A percentile compares a stretch with the other conserved stretches of the same genome.
These are phyloP conservation scores for Phytophthora nicotianae DNA, from an alignment of 352 stramenopile genomes.

Conservation along the genomic window DNA sequence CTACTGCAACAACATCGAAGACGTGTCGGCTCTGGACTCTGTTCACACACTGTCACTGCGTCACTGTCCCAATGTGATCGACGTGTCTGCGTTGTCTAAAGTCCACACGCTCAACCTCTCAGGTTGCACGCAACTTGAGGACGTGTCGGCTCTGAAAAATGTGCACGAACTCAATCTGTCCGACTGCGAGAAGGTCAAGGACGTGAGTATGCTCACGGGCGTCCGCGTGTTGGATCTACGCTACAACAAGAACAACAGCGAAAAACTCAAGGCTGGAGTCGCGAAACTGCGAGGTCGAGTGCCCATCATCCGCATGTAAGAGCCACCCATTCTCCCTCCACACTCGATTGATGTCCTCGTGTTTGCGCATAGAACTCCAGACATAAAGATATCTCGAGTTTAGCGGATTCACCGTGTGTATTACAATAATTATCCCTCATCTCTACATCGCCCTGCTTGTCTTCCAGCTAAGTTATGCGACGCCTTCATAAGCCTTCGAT, in stretches of 20 bases:
- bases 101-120: conserved; percentile 68
- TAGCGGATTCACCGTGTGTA: conserved; percentile 23
- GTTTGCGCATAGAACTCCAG: conserved; percentile 14
- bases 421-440: conserved; percentile 43
- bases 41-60: conserved; percentile 71
- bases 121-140: conserved; percentile 48
- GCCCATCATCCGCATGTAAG: conserved; percentile 38
- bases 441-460: conserved; percentile 20
- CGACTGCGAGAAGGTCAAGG: conserved; percentile 52
- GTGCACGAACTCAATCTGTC: conserved; percentile 72
- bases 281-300: conserved; percentile 35
- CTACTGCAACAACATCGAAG: conserved; percentile 59
- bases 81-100: conserved; percentile 51
- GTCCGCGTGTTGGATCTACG: conserved; percentile 67
- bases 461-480: conserved; percentile 12
- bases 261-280: conserved; percentile 21
- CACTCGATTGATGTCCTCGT: conserved; percentile 10
- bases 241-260: conserved; percentile 49
- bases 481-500: conserved; percentile 17
- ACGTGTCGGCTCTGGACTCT: conserved; percentile 48
- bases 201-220: conserved; percentile 59
- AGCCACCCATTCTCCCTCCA: conserved; percentile 11
- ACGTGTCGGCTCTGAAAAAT: conserved; percentile 48
- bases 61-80: conserved; percentile 51
- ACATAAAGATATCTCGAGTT: not conserved